Evolutionary conservation across 805 yeast species (phyloP), one percentile per base, ranked within the genome.

Genomic region (Wickerhamomyces canadensis): DNA sequence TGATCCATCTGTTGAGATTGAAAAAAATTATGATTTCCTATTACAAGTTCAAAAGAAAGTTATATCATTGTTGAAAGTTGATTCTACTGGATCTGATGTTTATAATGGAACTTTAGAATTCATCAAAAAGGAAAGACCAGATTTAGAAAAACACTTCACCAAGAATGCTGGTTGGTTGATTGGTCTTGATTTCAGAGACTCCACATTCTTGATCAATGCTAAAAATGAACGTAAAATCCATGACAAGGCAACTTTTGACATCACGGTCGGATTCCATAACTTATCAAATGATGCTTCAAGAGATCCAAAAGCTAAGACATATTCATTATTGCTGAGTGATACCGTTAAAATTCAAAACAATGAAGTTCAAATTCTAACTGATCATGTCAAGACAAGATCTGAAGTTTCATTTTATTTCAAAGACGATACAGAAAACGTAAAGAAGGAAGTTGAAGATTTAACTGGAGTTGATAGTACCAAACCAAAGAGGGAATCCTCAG

Each of bases 141-240:
- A 78, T 16, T 65, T 91, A 49, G 78, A 68, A 25, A 54, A 64
- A 19, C 66, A 74, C 50, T 82, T 88, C 48, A 71, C 88, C 34
- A 84, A 84, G 54, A 85, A 85, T 52, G 74, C 81, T 45, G 98
- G 98, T 36, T 85, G 93, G 74, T 68, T 85, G 40, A 80, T 85
- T 39, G 98, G 98, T 41, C 72, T 91, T 43, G 96, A 87, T 53
- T 86, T 85, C 54, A 74, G 95, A 61, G 96, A 88, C 58, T 71
- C 89, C 1, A 65, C 80, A 3, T 76, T 84, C 45, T 69, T 87
- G 14, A 65, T 91, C 37, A 84, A 83, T 53, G 70, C 75, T 19
- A 88, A 84, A 52, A 83, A 78, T 57, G 84, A 80, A 27, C 70
- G 91, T 47, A 62, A 58, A 17, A 64, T 91, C 35, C 71, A 71